phyloP scores from a whole-genome alignment of 345 rosid species.

The Melaleuca quinquenervia region DNA sequence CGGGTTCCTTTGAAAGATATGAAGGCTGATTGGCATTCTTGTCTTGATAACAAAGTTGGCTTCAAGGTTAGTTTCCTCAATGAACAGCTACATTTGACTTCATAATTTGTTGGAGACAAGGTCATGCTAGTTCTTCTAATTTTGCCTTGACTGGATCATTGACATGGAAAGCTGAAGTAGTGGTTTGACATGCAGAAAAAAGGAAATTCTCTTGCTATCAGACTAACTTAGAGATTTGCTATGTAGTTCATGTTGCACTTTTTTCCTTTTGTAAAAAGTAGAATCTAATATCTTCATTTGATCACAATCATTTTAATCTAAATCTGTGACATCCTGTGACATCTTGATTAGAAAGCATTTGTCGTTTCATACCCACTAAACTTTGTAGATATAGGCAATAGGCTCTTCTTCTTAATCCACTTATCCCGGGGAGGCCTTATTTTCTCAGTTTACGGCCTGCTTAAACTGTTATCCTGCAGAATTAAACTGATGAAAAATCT shows the following conservation, averaged over 20 bases:
- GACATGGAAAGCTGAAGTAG: neutral
- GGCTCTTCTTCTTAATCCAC: neutral
- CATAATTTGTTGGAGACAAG: neutral
- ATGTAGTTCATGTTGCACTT: neutral
- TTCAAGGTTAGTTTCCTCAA: slow-evolving; percentile 53
- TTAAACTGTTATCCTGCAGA: neutral
- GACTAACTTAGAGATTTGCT: neutral
- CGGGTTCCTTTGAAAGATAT: slow-evolving; percentile 85
- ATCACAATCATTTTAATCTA: neutral
- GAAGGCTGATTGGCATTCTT: slow-evolving; percentile 99
- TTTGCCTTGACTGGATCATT: neutral
- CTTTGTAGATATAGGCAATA: neutral
- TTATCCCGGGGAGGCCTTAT: neutral
- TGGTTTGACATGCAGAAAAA: neutral
- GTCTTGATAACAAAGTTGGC: slow-evolving; percentile 82
- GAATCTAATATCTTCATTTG: neutral
- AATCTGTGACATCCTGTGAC: neutral
- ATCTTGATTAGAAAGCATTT: neutral
- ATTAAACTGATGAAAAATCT: neutral
- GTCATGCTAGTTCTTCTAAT: neutral
- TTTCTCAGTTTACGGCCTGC: neutral
- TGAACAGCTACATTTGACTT: neutral
- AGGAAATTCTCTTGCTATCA: neutral
- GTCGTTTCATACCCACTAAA: neutral
- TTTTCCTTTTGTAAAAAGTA: neutral